Percentiles rank a stretch among this genome's conserved stretches.
These are phyloP conservation scores for Arabis hirsuta DNA, from an alignment of 345 rosid genomes.

Conservation along the genomic window DNA sequence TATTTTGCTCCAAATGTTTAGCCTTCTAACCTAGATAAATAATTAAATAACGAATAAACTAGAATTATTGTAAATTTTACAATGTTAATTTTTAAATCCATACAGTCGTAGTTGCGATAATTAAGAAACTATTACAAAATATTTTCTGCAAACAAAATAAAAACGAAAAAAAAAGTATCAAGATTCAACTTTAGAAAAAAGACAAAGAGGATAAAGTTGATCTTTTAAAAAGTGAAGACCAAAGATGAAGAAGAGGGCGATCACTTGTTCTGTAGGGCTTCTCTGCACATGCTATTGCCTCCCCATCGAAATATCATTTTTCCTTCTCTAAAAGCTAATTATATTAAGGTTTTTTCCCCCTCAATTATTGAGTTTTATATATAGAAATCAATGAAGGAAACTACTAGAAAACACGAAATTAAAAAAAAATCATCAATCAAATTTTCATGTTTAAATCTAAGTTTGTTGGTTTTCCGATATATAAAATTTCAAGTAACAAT, in stretches of 20 bases:
- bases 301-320: neutral
- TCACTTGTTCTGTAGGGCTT: constrained; percentile 42
- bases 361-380: neutral
- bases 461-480: neutral
- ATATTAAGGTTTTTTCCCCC: neutral
- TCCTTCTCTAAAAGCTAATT: neutral
- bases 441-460: neutral
- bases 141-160: neutral
- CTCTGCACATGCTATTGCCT: constrained; percentile 40
- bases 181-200: constrained; percentile 26
- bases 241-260: constrained; percentile 18
- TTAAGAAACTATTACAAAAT: neutral
- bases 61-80: too few relatives aligned
- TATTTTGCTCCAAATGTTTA: too few relatives aligned
- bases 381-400: neutral
- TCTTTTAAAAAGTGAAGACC: constrained; percentile 19
- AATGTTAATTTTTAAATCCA: too few relatives aligned
- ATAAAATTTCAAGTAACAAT: neutral
- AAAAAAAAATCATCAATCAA: too few relatives aligned
- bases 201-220: constrained; percentile 38
- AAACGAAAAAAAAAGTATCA: neutral
- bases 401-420: constrained; percentile 4
- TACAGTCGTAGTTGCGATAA: neutral
- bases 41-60: too few relatives aligned
- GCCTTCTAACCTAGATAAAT: too few relatives aligned